Percentiles rank a stretch among this genome's conserved stretches.
phyloP scores from a whole-genome alignment of 2,329 filamentous ascomycete genomes.

The Clarireedia monteithiana region DNA sequence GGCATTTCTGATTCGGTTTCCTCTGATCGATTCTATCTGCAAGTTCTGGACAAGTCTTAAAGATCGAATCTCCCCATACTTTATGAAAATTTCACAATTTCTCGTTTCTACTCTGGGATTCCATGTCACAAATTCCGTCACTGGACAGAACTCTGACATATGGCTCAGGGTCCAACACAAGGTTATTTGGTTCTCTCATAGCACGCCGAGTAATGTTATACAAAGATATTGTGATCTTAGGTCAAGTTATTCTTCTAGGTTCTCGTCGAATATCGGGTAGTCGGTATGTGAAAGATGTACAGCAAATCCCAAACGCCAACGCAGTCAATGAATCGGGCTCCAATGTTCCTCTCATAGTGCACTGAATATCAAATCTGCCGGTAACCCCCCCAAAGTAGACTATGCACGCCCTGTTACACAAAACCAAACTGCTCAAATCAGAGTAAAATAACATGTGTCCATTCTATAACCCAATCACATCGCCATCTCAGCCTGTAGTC shows the following conservation, averaged over 20 bases:
- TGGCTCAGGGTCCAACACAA: background rate
- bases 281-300: conserved; percentile 19
- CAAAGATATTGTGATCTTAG: conserved; percentile 7
- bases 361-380: conserved; percentile 17
- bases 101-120: no score
- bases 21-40: background rate
- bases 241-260: conserved; percentile 8
- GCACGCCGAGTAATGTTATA: background rate
- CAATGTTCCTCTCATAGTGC: conserved; percentile 14
- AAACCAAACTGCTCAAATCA: conserved; percentile 15
- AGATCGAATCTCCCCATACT: background rate
- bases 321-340: conserved; percentile 9
- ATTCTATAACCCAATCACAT: conserved; percentile 47
- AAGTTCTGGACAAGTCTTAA: background rate
- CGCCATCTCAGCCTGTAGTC: conserved; percentile 93
- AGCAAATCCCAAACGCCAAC: conserved; percentile 25
- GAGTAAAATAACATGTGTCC: conserved; percentile 13
- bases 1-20: background rate
- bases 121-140: background rate
- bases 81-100: background rate
- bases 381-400: conserved; percentile 21
- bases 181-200: background rate
- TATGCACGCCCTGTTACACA: conserved; percentile 17
- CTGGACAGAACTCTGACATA: background rate
- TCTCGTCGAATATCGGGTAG: conserved; percentile 10